Evolutionary conservation across 1,139 yeast species (phyloP), one percentile per base, ranked within the genome.

Genomic region (Hansenula sp.): DNA sequence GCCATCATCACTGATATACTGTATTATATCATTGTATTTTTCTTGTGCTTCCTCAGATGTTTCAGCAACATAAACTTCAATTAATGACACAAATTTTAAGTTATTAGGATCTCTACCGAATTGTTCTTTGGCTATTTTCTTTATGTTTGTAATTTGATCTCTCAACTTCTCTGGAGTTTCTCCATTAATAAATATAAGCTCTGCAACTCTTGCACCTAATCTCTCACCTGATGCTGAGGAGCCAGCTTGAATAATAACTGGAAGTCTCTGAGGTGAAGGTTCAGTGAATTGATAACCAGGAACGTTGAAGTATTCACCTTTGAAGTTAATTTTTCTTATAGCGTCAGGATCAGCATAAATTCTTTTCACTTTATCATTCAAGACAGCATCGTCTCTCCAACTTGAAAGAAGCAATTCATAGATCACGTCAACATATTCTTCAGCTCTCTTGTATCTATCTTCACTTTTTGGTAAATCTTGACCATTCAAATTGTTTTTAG

Each of bases 201-300:
- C 74, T 1, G 71, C 73, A 46, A 65, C 60, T 42, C 60, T 60
- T 14, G 75, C 74, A 9, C 71, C 73, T 51, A 65, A 63, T 13
- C 65, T 65, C 40, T 61, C 61, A 13, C 75, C 75, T 18, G 60
- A 60, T 14, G 62, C 53, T 1, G 73, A 68, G 11, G 72, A 61
- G 14, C 75, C 75, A 2, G 75, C 75, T 49, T 69, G 75, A 34
- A 68, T 55, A 31, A 69, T 55, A 1, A 68, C 65, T 1, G 72
- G 73, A 12, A 67, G 47, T 47, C 71, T 62, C 43, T 68, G 72
- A 11, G 68, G 66, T 13, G 69, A 61, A 13, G 72, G 72, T 32
- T 62, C 63, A 12, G 67, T 57, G 34, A 66, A 59, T 34, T 48
- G 53, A 6, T 71, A 71, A 1, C 72, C 73, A 2, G 69, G 70